Evolutionary conservation across 352 stramenopile species (phyloP), one percentile per base, ranked within the genome.

Genomic region (Globisporangium uncinulatum): DNA sequence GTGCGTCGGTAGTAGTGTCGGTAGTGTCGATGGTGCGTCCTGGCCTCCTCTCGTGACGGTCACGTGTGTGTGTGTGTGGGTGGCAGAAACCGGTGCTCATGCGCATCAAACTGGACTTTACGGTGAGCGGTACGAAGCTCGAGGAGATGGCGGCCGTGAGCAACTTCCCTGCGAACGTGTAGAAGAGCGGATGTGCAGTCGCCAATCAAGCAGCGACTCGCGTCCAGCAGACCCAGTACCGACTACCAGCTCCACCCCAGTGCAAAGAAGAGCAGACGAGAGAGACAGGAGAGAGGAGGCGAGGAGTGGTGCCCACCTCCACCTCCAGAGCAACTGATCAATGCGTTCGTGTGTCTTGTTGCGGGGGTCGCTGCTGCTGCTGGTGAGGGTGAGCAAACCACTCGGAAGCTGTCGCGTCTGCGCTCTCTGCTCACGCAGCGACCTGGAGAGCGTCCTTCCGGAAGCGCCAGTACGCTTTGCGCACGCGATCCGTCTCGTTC

Each of bases 41-140:
- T 29, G 24, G 24, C 24, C 24, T 29, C 24, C 24, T 29, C 24
- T 29, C 17, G 5, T 21, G 6, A 19, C 13, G 46, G 17, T 41
- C 29, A 13, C 24, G 20, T 45, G 24, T 34, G 24, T n/a, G n/a
- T 49, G 13, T 42, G 49, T 63, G 21, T 56, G 14, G 9, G 5
- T 54, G 44, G 17, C 69, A 94, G 83, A 95, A 95, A 91, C 83
- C 83, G 29, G 76, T 95, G 51, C 62, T 89, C 56, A 93, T 95
- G 83, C 77, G 83, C 52, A 74, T 95, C 56, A 89, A 89, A 63
- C 66, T 95, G 42, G 83, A 92, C 55, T 95, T 92, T 58, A 67
- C 81, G 43, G 77, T 90, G 55, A 91, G 92, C 69, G 85, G 81
- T 44, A 89, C 66, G 61, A 91, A 92, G 62, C 73, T 93, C 51